Evolutionary conservation across 2,329 filamentous ascomycete species (phyloP).

Genomic region (Aspergillus sergii): DNA sequence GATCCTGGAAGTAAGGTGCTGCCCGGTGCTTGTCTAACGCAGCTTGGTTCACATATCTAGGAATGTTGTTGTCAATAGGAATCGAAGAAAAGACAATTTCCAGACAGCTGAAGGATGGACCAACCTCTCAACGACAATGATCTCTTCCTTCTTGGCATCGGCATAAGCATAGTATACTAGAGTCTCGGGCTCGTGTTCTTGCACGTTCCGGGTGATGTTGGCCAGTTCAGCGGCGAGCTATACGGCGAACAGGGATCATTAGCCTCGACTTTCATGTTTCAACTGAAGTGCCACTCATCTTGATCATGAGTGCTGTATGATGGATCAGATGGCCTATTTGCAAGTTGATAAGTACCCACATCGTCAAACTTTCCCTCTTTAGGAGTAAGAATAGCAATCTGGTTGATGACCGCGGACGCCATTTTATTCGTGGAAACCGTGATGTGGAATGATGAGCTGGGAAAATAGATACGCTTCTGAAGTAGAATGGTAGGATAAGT

Average conservation of each 20-base stretch:
- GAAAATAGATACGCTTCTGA: background rate
- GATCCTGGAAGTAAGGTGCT: background rate
- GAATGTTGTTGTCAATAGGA: background rate
- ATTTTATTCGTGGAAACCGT: background rate
- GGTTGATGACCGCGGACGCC: background rate
- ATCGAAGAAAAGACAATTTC: too few species aligned
- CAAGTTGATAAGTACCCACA: background rate
- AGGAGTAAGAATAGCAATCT: background rate
- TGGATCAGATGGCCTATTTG: background rate
- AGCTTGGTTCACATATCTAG: background rate
- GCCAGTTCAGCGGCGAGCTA: background rate
- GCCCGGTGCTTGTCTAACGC: slow-evolving; percentile 1
- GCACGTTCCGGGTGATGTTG: background rate
- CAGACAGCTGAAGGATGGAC: background rate
- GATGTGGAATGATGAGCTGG: background rate
- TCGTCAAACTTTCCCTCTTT: background rate
- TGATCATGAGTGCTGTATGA: background rate
- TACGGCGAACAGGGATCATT: background rate
- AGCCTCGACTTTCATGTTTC: background rate
- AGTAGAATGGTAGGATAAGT: background rate
- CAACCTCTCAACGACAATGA: background rate
- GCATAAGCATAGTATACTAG: background rate
- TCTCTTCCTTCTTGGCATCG: background rate
- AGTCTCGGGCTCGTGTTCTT: background rate
- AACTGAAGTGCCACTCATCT: background rate